Evolutionary conservation across 2,329 filamentous ascomycete species (phyloP), one percentile per base, ranked within the genome.

Genomic region (Fusarium buharicum): DNA sequence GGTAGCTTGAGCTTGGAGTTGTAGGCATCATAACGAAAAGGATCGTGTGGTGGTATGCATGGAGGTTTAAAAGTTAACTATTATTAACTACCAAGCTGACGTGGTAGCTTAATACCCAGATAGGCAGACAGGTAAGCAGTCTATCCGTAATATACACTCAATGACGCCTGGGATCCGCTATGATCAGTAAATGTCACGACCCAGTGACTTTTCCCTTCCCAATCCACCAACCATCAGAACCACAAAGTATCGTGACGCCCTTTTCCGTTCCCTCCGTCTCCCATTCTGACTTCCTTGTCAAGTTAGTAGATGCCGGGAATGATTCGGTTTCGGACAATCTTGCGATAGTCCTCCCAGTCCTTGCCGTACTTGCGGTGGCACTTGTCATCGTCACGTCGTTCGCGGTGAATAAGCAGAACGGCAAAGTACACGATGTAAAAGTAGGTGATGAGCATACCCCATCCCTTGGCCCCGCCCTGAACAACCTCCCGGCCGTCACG

Each of bases 351-450:
- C 62, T 93, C 86, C 93, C 94, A 98, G 73, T 97, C 93, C 67
- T 88, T 88, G 22, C 93, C 93, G 72, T 98, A 98, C 82, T 98
- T 98, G 73, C 85, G 85, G 62, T 85, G 82, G 76, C 94, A 98
- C 82, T 97, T 97, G 74, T 92, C 90, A 68, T 97, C 93, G 68
- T 98, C 94, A 49, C 94, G 85, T 55, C 87, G 81, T 74, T 96
- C 93, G 17, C 94, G 90, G 74, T 97, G 94, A 50, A 97, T 81
- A 11, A 98, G 82, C 61, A 98, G 78, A 12, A 96, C 79, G 4
- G 88, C 93, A 79, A 98, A 97, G 80, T 97, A 98, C 8, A 96
- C 71, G 68, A 97, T 83, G 79, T 96, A 98, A 74, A 97, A 97
- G 80, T 97, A 98, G 0, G 93, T 97, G 66, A 97, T 86, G 40